phyloP scores from a whole-genome alignment of 2,329 filamentous ascomycete genomes.

The Penicillium nordicum region DNA sequence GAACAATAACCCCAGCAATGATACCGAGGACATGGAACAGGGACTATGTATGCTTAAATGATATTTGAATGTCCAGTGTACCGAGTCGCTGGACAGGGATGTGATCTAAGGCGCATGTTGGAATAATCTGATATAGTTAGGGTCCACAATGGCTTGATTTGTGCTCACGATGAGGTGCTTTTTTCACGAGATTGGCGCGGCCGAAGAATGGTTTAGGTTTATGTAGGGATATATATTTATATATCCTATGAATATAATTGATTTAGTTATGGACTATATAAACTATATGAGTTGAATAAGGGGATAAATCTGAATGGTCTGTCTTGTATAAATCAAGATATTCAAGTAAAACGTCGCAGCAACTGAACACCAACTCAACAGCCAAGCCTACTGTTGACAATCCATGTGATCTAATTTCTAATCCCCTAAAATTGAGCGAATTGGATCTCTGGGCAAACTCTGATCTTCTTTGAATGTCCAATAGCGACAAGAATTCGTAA shows the following conservation, averaged over 20 bases:
- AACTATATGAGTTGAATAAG: background rate
- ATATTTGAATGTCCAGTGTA: background rate
- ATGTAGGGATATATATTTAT: background rate
- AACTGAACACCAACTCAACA: too few relatives aligned
- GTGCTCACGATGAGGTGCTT: conserved; percentile 22
- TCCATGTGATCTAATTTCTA: background rate
- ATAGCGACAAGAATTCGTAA: background rate
- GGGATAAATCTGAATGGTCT: background rate
- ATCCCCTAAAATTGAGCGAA: background rate
- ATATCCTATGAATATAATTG: background rate
- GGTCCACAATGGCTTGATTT: conserved; percentile 20
- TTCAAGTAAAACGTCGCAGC: background rate
- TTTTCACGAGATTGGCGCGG: background rate
- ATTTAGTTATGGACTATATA: background rate
- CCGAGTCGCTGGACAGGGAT: background rate
- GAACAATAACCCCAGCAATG: background rate
- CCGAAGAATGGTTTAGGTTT: too few relatives aligned
- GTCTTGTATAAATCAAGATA: background rate
- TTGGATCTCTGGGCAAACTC: background rate
- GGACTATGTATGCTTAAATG: conserved; percentile 12
- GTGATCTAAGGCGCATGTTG: background rate
- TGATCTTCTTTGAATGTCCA: background rate
- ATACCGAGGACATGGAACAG: background rate
- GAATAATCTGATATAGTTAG: background rate
- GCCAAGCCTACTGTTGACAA: too few relatives aligned